phyloP scores from a whole-genome alignment of 768 basidiomycete genomes.

The Porphyrellus cyaneotinctus region DNA sequence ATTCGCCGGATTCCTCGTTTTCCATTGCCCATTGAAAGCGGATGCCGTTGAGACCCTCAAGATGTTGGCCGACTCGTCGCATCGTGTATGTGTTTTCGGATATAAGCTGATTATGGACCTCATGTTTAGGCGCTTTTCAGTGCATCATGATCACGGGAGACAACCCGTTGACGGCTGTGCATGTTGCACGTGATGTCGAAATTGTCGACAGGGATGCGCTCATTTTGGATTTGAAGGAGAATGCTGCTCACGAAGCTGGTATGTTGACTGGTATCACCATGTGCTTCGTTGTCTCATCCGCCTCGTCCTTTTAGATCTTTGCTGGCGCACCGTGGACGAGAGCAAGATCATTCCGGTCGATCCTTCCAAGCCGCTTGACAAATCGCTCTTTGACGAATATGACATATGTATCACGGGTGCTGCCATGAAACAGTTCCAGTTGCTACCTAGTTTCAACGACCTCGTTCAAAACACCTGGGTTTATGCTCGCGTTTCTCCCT shows the following conservation, averaged over 20 bases:
- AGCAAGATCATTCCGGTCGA: constrained; percentile 83
- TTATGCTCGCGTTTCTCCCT: constrained; percentile 94
- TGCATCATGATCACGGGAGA: constrained; percentile 99
- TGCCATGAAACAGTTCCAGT: constrained; percentile 84
- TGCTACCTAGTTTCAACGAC: constrained; percentile 63
- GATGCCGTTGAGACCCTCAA: constrained; percentile 89
- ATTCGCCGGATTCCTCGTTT: constrained; percentile 97
- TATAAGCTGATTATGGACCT: background rate
- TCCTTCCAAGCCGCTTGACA: constrained; percentile 73
- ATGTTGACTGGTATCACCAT: constrained; percentile 21
- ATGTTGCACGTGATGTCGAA: constrained; percentile 94
- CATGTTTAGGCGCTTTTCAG: constrained; percentile 36
- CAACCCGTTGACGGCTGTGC: constrained; percentile 94
- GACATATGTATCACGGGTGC: constrained; percentile 97
- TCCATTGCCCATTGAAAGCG: constrained; percentile 94
- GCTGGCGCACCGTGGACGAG: constrained; percentile 94
- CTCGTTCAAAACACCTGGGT: constrained; percentile 97
- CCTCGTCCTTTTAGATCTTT: constrained; percentile 55
- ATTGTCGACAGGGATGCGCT: constrained; percentile 94
- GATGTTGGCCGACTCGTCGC: constrained; percentile 94
- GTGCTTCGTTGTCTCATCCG: background rate
- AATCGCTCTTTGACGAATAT: constrained; percentile 73
- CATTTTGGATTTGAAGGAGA: constrained; percentile 87
- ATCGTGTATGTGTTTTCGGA: constrained; percentile 62
- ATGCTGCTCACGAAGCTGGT: constrained; percentile 68